Percentiles rank a stretch among this genome's conserved stretches.
These are phyloP conservation scores for Akanthomyces dipterigenus DNA, from an alignment of 2,329 filamentous ascomycete genomes.

Conservation along the genomic window DNA sequence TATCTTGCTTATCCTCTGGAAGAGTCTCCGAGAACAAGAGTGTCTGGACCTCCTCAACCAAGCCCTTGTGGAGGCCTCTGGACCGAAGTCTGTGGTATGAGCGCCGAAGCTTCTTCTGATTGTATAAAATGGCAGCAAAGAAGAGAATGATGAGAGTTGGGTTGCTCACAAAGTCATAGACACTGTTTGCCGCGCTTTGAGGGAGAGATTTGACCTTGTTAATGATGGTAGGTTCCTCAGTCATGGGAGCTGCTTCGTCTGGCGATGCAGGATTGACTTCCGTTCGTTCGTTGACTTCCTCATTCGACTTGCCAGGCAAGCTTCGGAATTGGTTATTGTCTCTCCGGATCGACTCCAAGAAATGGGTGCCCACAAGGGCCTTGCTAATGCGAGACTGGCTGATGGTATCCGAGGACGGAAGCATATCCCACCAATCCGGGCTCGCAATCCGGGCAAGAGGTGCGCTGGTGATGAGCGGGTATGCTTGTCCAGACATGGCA, in stretches of 20 bases:
- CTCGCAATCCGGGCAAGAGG: conserved; percentile 39
- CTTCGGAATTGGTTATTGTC: conserved; percentile 28
- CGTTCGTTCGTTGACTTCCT: conserved; percentile 22
- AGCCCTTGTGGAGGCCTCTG: conserved; percentile 22
- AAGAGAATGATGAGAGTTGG: conserved; percentile 44
- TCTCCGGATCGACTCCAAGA: conserved; percentile 38
- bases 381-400: conserved; percentile 45
- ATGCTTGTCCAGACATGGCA: conserved; percentile 78
- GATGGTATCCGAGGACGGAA: conserved; percentile 28
- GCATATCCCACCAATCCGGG: conserved; percentile 41
- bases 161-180: conserved; percentile 50
- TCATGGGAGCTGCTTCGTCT: conserved; percentile 18
- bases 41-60: conserved; percentile 6
- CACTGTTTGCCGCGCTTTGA: conserved; percentile 40
- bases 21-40: conserved; percentile 4
- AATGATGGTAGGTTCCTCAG: conserved; percentile 37
- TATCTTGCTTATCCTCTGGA: neutral
- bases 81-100: conserved; percentile 29
- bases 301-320: conserved; percentile 28
- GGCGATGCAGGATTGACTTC: conserved; percentile 19
- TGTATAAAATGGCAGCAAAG: conserved; percentile 34
- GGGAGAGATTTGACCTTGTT: conserved; percentile 45
- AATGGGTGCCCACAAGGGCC: conserved; percentile 66
- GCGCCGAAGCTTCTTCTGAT: conserved; percentile 39
- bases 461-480: conserved; percentile 75